Evolutionary conservation across 139 green algal genomes (phyloP).

Genomic region (Picochlorum sp.): DNA sequence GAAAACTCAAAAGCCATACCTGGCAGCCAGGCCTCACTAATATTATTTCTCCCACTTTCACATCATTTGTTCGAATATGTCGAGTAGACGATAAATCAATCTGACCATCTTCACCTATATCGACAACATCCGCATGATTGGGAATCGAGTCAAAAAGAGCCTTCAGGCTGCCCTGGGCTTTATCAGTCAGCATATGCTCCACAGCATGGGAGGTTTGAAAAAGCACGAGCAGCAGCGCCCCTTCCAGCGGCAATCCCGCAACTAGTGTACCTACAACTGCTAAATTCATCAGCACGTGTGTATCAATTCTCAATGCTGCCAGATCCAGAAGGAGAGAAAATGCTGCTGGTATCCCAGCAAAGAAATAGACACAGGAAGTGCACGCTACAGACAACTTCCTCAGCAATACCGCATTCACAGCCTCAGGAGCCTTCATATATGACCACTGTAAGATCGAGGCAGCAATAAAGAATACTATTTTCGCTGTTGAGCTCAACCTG

Average conservation of each 20-base stretch:
- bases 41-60: constrained; percentile 42
- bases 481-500: constrained; percentile 9
- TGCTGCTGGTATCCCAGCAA: constrained; percentile 25
- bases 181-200: constrained; percentile 3
- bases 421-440: background rate
- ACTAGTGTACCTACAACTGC: constrained; percentile 55
- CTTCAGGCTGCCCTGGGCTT: constrained; percentile 39
- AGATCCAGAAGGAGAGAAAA: constrained; percentile 28
- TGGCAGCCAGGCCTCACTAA: constrained; percentile 66
- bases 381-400: background rate
- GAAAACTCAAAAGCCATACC: too few species aligned
- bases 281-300: constrained; percentile 74
- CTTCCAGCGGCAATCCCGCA: constrained; percentile 59
- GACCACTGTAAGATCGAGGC: background rate
- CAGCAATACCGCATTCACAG: background rate
- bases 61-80: constrained; percentile 18
- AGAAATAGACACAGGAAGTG: constrained; percentile 12
- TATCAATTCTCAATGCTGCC: constrained; percentile 46
- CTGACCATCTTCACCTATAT: constrained; percentile 10
- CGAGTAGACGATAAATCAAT: constrained; percentile 10
- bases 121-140: constrained; percentile 37
- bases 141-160: constrained; percentile 51
- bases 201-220: constrained; percentile 44
- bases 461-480: constrained; percentile 3
- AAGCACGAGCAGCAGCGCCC: constrained; percentile 73